Percentiles rank a stretch among this genome's conserved stretches.
phyloP scores from a whole-genome alignment of 2,329 filamentous ascomycete species.

The Epichloe typhina region DNA sequence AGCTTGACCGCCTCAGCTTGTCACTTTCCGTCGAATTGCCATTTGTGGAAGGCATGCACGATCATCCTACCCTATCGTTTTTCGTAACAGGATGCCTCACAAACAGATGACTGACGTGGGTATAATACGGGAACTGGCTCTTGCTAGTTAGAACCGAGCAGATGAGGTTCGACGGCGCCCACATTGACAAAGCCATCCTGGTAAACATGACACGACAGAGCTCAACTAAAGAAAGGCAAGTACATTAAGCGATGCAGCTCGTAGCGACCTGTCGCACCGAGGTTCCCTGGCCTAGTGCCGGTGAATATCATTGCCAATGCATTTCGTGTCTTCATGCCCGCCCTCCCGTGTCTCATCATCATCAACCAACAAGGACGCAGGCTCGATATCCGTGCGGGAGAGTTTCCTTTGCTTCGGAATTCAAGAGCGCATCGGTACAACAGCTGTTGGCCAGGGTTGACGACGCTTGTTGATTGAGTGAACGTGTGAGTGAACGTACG shows the following conservation, averaged over 20 bases:
- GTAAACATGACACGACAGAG: background rate
- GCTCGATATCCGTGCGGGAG: too few relatives aligned
- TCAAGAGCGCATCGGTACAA: too few relatives aligned
- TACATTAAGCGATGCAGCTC: background rate
- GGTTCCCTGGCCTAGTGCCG: background rate
- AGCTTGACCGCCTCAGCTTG: background rate
- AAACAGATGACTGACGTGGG: background rate
- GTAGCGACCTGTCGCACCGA: background rate
- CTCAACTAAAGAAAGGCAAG: background rate
- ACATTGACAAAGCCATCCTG: too few relatives aligned
- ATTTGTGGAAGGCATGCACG: constrained; percentile 1
- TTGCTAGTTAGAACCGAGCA: too few relatives aligned
- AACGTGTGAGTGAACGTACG: too few relatives aligned
- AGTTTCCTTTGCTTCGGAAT: too few relatives aligned
- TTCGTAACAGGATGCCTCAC: background rate
- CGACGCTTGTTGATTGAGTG: too few relatives aligned
- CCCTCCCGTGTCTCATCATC: too few relatives aligned
- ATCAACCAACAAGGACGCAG: too few relatives aligned
- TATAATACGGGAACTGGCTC: too few relatives aligned
- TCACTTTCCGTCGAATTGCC: background rate
- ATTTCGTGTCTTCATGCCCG: too few relatives aligned
- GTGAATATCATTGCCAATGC: background rate
- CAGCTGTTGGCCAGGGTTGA: too few relatives aligned
- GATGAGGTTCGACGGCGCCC: background rate
- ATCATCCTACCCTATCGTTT: background rate